Percentiles rank a stretch among this genome's conserved stretches.
Conservation (phyloP, 768 basidiomycete genomes). For the Russula brevipes region DNA sequence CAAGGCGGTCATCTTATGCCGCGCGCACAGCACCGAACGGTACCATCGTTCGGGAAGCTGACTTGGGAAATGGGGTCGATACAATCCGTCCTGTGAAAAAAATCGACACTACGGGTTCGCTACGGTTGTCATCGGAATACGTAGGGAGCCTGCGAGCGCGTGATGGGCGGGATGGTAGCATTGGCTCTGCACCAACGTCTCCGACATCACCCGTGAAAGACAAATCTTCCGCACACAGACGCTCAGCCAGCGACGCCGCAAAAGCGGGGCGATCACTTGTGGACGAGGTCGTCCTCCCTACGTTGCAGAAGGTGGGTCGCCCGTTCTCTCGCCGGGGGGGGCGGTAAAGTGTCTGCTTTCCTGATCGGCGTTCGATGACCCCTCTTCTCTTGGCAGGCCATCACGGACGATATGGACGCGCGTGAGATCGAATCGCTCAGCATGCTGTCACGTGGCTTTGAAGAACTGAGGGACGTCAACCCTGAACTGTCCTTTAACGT, state of each 20-base stretch:
- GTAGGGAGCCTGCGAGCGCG: slow-evolving; percentile 62
- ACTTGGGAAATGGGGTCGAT: slow-evolving; percentile 81
- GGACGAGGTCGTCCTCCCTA: slow-evolving; percentile 79
- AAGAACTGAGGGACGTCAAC: slow-evolving; percentile 77
- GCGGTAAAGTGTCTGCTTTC: neutral
- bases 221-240: slow-evolving; percentile 40
- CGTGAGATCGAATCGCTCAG: slow-evolving; percentile 83
- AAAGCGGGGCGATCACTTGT: slow-evolving; percentile 67
- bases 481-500: slow-evolving; percentile 82
- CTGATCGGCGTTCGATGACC: neutral
- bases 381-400: slow-evolving; percentile 42
- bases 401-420: slow-evolving; percentile 81
- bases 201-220: slow-evolving; percentile 46
- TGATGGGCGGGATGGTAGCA: slow-evolving; percentile 46
- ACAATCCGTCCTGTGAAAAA: slow-evolving; percentile 94
- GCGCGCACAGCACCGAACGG: slow-evolving; percentile 67
- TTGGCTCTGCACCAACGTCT: slow-evolving; percentile 31
- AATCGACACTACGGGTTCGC: slow-evolving; percentile 72
- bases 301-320: slow-evolving; percentile 56
- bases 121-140: slow-evolving; percentile 73
- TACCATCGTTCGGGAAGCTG: slow-evolving; percentile 72
- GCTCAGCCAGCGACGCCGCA: slow-evolving; percentile 50
- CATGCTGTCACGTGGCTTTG: slow-evolving; percentile 86
- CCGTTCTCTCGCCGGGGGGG: slow-evolving; percentile 53
- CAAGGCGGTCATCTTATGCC: slow-evolving; percentile 72